Percentiles rank a stretch among this genome's conserved stretches.
Conservation (phyloP, 768 basidiomycete genomes). For the Agaricus blazei region DNA sequence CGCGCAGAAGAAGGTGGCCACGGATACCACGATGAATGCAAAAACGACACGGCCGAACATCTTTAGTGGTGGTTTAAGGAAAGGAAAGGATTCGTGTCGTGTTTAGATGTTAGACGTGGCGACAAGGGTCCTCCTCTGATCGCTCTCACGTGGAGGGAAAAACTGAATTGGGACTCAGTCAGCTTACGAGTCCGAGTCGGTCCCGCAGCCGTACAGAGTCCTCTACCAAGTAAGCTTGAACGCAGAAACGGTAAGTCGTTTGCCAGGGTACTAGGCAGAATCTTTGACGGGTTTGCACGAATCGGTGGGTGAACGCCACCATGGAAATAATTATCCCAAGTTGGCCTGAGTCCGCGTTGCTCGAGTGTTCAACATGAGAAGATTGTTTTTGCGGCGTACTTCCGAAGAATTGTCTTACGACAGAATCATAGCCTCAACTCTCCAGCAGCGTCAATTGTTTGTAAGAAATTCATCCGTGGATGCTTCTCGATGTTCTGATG, state of each 20-base stretch:
- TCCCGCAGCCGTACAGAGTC: not conserved
- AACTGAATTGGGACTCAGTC: no score
- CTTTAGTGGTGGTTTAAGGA: slow-evolving; percentile 17
- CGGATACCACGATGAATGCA: slow-evolving; percentile 53
- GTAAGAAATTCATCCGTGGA: not conserved
- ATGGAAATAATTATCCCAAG: not conserved
- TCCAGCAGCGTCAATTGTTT: not conserved
- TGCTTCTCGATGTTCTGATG: not conserved
- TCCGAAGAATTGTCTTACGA: no score
- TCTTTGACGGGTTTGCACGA: not conserved
- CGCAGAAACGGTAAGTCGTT: not conserved
- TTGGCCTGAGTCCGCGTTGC: not conserved
- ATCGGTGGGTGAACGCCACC: not conserved
- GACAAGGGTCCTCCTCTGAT: slow-evolving; percentile 8
- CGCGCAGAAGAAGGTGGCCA: slow-evolving; percentile 67
- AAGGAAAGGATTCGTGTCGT: not conserved
- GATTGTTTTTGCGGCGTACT: not conserved
- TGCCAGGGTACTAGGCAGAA: not conserved
- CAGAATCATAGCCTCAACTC: not conserved
- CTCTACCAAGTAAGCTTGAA: not conserved
- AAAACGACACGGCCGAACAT: slow-evolving; percentile 65
- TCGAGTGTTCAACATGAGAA: not conserved
- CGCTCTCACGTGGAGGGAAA: slow-evolving; percentile 2
- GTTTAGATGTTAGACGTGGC: slow-evolving; percentile 21
- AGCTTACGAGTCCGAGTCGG: no score